Evolutionary conservation across 2,329 filamentous ascomycete genomes (phyloP), one percentile per base, ranked within the genome.

Genomic region (Ascochyta viciae-villosae): DNA sequence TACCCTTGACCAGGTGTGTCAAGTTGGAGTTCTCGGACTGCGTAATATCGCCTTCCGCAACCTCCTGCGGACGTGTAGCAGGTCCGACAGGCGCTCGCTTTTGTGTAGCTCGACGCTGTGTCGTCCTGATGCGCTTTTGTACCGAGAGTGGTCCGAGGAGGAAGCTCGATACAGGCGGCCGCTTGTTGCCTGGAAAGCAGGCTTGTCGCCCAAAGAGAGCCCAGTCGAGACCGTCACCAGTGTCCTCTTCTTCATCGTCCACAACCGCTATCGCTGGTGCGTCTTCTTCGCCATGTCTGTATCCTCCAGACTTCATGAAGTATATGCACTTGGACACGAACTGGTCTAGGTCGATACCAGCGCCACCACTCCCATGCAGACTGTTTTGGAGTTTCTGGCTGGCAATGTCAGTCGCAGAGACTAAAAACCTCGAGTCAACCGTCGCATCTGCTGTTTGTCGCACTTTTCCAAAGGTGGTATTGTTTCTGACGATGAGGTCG

Each of bases 361-460:
- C 87, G 3, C 86, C 85, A 2, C 84, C 79, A 65, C 89, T 89
- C 6, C 92, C 92, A 27, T 91, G 82, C 1, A 89, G 87, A 24
- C 96, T 82, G 47, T 88, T 87, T 39, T 89, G 82, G 0, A 91
- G 89, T 71, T 92, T 92, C 65, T 90, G 91, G 66, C 89, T 88
- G 0, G 90, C 89, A 4, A 96, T 77, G 61, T 97, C 92, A 5
- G 91, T 90, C 0, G 91, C 87, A 61, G 85, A 87, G 44, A 96
- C 89, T 3, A 98, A 83, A 24, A 96, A 82, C n/a, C 90, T 87
- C 0, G 94, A 92, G 73, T 99, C 95, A 58, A 96, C 88, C 0
- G 90, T 91, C 0, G 95, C 95, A 73, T 98, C 95, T 2, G 88
- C 87, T 0, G 95, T 96, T 78, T 97, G 93, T 67, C 89, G 91